Evolutionary conservation across 306 rosid genomes (phyloP), one percentile per base, ranked within the genome.

Genomic region (Canavalia gladiata): DNA sequence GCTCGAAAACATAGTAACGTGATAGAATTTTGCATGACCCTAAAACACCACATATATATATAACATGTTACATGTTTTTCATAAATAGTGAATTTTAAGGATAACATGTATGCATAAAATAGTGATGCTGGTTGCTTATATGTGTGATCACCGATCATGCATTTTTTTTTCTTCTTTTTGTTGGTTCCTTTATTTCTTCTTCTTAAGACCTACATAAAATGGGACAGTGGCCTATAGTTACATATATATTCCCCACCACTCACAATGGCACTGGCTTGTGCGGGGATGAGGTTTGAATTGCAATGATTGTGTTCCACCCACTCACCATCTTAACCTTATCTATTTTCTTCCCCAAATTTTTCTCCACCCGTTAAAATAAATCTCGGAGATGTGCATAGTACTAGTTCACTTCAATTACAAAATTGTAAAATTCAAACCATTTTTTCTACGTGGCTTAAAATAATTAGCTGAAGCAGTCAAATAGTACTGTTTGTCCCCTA

Each of bases 301-400:
- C 81, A 78, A 90, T 83, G 59, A 79, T 87, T 81, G 82, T 82
- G 85, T 82, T 87, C 88, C 90, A 91, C 86, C 89, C 84, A 89
- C 89, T 88, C 42, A 51, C 72, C 80, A 82, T 86, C 87, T 68
- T 69, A 76, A 79, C 87, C 91, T 90, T 88, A 87, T 90, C 93
- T 79, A 50, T 41, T 63, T 83, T 76, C 8, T 50, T 58, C 71
- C 6, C 5, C 35, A 49, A 39, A 75, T 13, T 37, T 64, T 65
- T 56, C 8, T 68, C 71, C 56, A 75, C 81, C 67, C 54, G 30
- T 6, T 37, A 47, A 31, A 65, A 52, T 33, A 72, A 78, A 72
- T 77, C 63, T 76, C 79, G 7, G 33, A 81, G 56, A 45, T 68
- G 8, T 43, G 11, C 59, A 41, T 33, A 18, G 66, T 46, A 18